phyloP scores from a whole-genome alignment of 2,329 filamentous ascomycete species.

The Laburnicola sp. region DNA sequence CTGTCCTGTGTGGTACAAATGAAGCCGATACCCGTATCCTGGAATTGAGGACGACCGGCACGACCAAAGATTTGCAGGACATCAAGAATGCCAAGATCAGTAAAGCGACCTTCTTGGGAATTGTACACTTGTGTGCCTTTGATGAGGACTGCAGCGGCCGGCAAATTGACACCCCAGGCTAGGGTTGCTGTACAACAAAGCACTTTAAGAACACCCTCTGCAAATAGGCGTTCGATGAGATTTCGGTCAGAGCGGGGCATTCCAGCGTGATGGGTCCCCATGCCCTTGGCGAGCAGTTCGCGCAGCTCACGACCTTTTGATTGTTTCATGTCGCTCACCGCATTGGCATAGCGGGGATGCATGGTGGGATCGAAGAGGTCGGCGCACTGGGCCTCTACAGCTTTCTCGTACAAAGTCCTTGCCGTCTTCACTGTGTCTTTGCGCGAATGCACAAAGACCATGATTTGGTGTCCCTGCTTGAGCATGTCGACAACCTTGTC shows the following conservation, averaged over 20 bases:
- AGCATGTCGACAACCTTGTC: constrained; percentile 97
- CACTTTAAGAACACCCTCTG: constrained; percentile 90
- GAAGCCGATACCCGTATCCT: constrained; percentile 96
- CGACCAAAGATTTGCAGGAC: constrained; percentile 98
- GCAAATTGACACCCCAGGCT: constrained; percentile 98
- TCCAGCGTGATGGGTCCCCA: constrained; percentile 94
- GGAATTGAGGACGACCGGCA: constrained; percentile 95
- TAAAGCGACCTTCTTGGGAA: constrained; percentile 92
- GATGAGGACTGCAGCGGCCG: constrained; percentile 94
- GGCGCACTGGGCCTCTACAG: constrained; percentile 74
- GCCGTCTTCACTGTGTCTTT: constrained; percentile 92
- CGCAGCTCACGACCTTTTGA: constrained; percentile 85
- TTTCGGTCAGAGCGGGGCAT: constrained; percentile 95
- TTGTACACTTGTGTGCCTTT: constrained; percentile 98
- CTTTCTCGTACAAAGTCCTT: constrained; percentile 82
- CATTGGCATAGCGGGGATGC: constrained; percentile 79
- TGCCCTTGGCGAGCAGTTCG: constrained; percentile 84
- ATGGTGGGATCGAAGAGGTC: constrained; percentile 81
- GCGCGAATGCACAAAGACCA: constrained; percentile 98
- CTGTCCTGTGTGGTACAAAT: constrained; percentile 97
- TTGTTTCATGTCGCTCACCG: constrained; percentile 79
- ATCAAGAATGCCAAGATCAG: constrained; percentile 93
- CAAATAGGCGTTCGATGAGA: constrained; percentile 90
- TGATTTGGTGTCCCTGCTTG: constrained; percentile 87
- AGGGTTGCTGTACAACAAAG: constrained; percentile 97